Conservation (phyloP, 2,329 filamentous ascomycete genomes). For the Fusarium falciforme region DNA sequence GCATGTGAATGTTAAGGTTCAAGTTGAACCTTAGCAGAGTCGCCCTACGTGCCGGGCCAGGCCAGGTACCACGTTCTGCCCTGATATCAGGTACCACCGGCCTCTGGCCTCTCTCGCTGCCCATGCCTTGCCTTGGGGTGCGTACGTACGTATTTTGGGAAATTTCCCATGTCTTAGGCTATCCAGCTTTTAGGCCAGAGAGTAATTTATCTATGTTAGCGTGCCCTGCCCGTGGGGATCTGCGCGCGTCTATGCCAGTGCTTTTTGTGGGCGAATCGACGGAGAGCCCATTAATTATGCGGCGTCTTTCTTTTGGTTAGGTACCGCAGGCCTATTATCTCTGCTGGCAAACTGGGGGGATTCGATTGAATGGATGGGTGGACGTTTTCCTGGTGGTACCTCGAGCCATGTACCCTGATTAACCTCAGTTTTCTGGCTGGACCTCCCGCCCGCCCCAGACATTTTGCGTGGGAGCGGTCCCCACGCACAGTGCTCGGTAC, state of each 20-base stretch:
- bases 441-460: conserved; percentile 4
- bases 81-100: not conserved
- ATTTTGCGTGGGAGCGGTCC: not conserved
- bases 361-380: not conserved
- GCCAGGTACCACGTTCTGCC: not conserved
- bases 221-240: conserved; percentile 38
- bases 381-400: conserved; percentile 4
- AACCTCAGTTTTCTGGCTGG: conserved; percentile 2
- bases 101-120: not conserved
- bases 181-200: conserved; percentile 24
- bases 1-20: conserved; percentile 18
- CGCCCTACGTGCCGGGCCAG: not conserved
- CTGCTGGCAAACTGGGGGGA: conserved; percentile 21
- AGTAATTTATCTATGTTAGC: conserved; percentile 27
- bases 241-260: conserved; percentile 15
- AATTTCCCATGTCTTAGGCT: conserved; percentile 16
- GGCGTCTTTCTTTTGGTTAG: conserved; percentile 9
- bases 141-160: not conserved
- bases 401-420: not conserved
- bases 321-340: not conserved
- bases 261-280: conserved; percentile 25
- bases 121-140: not conserved
- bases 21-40: not conserved
- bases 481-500: conserved; percentile 11
- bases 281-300: conserved; percentile 23